phyloP scores from a whole-genome alignment of 2,329 filamentous ascomycete genomes.

The Paracoccidioides brasiliensis region DNA sequence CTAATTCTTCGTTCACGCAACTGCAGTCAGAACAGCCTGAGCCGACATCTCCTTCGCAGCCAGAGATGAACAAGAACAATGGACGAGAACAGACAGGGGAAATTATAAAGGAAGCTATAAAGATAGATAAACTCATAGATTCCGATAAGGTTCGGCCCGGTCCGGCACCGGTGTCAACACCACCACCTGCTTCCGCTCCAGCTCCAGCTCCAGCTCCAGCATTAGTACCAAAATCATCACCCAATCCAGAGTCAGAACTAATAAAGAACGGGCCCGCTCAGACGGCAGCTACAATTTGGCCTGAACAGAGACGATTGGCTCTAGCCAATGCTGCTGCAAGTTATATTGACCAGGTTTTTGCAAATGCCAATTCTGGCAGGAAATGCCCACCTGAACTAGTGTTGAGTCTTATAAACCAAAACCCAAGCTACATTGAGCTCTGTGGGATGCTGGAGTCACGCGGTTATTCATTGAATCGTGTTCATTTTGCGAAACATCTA shows the following conservation, averaged over 20 bases:
- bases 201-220: conserved; percentile 10
- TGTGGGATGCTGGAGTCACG: conserved; percentile 41
- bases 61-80: background rate
- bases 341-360: conserved; percentile 31
- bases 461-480: conserved; percentile 39
- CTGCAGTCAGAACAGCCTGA: background rate
- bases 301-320: conserved; percentile 33
- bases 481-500: conserved; percentile 40
- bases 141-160: background rate
- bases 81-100: background rate
- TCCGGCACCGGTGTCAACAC: too few relatives aligned
- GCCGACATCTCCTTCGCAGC: background rate
- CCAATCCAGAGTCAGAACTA: background rate
- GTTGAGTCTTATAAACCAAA: conserved; percentile 36
- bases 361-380: conserved; percentile 28
- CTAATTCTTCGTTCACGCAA: background rate
- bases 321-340: conserved; percentile 38
- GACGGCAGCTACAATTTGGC: conserved; percentile 36
- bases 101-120: background rate
- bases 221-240: background rate
- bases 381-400: conserved; percentile 27
- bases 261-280: background rate
- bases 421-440: conserved; percentile 43
- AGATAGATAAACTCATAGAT: background rate
- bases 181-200: background rate